Evolutionary conservation across 2,329 filamentous ascomycete genomes (phyloP).

Genomic region (Scedosporium aurantiacum): DNA sequence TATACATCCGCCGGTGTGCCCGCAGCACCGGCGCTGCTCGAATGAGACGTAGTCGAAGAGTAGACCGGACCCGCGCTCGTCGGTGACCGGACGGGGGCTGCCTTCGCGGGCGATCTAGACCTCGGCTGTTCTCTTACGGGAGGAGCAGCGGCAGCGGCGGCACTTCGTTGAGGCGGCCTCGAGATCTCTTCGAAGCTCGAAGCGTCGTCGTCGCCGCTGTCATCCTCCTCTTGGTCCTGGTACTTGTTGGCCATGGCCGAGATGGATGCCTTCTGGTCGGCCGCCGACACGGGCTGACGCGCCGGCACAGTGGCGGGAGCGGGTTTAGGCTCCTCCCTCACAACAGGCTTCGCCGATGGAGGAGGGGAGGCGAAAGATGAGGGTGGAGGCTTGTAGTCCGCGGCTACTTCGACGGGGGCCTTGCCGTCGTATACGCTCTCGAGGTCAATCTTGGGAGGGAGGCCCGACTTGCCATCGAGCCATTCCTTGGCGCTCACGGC

Average conservation of each 20-base stretch:
- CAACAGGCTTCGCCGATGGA: slow-evolving; percentile 25
- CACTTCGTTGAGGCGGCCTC: slow-evolving; percentile 55
- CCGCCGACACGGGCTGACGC: slow-evolving; percentile 51
- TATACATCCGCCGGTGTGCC: slow-evolving; percentile 31
- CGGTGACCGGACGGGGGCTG: slow-evolving; percentile 15
- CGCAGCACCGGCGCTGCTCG: slow-evolving; percentile 16
- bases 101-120: slow-evolving; percentile 22
- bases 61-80: slow-evolving; percentile 17
- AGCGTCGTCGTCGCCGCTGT: slow-evolving; percentile 51
- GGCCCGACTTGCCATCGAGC: slow-evolving; percentile 71
- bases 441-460: slow-evolving; percentile 87
- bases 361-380: slow-evolving; percentile 16
- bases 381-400: slow-evolving; percentile 48
- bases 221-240: slow-evolving; percentile 57
- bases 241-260: slow-evolving; percentile 77
- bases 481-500: slow-evolving; percentile 74
- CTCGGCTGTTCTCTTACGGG: slow-evolving; percentile 13
- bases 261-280: slow-evolving; percentile 80
- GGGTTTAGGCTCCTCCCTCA: slow-evolving; percentile 12
- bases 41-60: slow-evolving; percentile 15
- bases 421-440: slow-evolving; percentile 83
- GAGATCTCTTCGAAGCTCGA: slow-evolving; percentile 82
- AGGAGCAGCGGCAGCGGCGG: slow-evolving; percentile 7
- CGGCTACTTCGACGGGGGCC: slow-evolving; percentile 63
- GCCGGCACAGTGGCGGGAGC: slow-evolving; percentile 21